A percentile compares a stretch with the other conserved stretches of the same genome.
Conservation (phyloP, 495 filamentous ascomycete genomes). For the Penicillium paxilli region DNA sequence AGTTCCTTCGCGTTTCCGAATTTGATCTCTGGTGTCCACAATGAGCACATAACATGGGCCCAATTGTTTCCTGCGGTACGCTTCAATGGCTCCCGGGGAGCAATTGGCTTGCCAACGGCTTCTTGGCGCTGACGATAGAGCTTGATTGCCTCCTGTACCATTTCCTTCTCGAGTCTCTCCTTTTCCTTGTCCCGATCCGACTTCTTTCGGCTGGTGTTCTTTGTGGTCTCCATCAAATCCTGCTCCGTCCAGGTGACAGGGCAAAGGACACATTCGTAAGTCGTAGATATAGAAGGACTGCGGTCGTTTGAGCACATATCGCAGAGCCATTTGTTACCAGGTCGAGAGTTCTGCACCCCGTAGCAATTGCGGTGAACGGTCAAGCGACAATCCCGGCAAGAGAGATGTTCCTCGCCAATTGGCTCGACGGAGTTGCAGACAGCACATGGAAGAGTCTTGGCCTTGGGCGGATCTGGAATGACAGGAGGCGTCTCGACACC, state of each 20-base stretch:
- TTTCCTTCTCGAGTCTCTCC: conserved; percentile 79
- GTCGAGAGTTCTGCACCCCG: conserved; percentile 71
- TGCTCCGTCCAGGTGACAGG: conserved; percentile 71
- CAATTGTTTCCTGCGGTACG: conserved; percentile 92
- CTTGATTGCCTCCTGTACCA: conserved; percentile 68
- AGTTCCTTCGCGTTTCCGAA: conserved; percentile 81
- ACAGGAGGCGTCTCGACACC: conserved; percentile 57
- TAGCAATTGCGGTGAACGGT: conserved; percentile 95
- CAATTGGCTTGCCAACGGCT: conserved; percentile 72
- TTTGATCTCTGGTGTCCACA: conserved; percentile 89
- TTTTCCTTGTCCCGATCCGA: conserved; percentile 88
- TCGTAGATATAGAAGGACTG: conserved; percentile 78
- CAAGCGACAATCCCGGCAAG: conserved; percentile 81
- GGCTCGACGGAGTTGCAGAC: conserved; percentile 78
- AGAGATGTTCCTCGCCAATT: conserved; percentile 67
- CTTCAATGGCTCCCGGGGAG: conserved; percentile 91
- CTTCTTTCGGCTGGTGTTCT: conserved; percentile 87
- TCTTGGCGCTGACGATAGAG: conserved; percentile 82
- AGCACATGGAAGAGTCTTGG: conserved; percentile 78
- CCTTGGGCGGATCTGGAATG: conserved; percentile 70
- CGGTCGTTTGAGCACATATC: conserved; percentile 96
- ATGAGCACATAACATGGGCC: conserved; percentile 92
- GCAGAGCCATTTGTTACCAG: conserved; percentile 83
- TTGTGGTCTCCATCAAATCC: conserved; percentile 82
- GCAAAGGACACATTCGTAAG: conserved; percentile 91